Percentiles rank a stretch among this genome's conserved stretches.
phyloP scores from a whole-genome alignment of 2,329 filamentous ascomycete species.

The Penicillium sp. region DNA sequence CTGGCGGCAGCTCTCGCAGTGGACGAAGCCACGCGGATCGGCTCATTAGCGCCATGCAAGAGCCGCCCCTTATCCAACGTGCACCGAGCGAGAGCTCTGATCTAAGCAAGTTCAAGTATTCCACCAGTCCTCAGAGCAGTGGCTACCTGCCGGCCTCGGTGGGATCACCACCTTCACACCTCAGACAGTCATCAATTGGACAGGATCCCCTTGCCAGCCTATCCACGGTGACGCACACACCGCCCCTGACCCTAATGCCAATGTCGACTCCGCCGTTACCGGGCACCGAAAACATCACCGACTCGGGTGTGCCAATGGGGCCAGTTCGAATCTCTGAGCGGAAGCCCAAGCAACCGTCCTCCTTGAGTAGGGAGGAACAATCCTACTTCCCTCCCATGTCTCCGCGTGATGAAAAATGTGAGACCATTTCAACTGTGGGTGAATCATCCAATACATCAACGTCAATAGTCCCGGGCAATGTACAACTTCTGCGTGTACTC shows the following conservation, averaged over 20 bases:
- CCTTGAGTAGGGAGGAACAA: not conserved
- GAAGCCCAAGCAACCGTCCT: constrained; percentile 7
- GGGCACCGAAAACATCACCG: constrained; percentile 31
- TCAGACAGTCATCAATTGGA: not conserved
- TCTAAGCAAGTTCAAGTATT: not conserved
- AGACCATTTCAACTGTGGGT: constrained; percentile 3
- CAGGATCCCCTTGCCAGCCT: constrained; percentile 15
- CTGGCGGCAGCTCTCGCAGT: constrained; percentile 36
- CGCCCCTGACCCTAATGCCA: constrained; percentile 14
- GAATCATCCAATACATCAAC: constrained; percentile 10
- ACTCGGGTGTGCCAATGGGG: constrained; percentile 35
- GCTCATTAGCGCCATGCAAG: constrained; percentile 44
- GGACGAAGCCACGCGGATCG: constrained; percentile 41
- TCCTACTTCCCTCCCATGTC: constrained; percentile 21
- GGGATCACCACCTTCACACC: constrained; percentile 3
- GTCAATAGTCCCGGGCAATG: not conserved
- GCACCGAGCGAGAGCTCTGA: constrained; percentile 15
- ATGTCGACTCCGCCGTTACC: constrained; percentile 23
- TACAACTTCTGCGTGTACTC: constrained; percentile 52
- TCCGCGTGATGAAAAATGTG: not conserved
- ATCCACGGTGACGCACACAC: constrained; percentile 14
- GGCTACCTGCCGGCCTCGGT: not conserved
- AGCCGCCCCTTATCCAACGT: constrained; percentile 27
- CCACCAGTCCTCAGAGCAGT: constrained; percentile 9
- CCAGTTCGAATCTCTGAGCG: constrained; percentile 31